phyloP scores from a whole-genome alignment of 495 filamentous ascomycete genomes.

The Amorphotheca resinae region DNA sequence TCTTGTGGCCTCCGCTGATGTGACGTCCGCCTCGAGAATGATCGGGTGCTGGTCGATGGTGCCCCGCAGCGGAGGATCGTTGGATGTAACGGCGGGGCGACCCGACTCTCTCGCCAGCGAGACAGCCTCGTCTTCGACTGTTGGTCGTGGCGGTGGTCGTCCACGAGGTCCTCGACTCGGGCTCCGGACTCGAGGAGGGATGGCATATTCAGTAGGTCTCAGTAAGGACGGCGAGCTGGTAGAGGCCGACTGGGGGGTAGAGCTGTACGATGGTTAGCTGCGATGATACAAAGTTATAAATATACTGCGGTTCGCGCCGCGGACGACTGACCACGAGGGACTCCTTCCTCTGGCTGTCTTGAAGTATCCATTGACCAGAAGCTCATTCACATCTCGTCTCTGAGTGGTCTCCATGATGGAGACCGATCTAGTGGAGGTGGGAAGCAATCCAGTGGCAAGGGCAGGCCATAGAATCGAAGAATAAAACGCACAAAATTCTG shows the following conservation, averaged over 20 bases:
- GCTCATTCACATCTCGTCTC: constrained; percentile 19
- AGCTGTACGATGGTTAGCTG: neutral
- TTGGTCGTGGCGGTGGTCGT: constrained; percentile 11
- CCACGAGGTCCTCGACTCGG: constrained; percentile 5
- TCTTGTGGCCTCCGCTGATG: constrained; percentile 13
- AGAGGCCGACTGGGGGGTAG: neutral
- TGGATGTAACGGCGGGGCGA: neutral
- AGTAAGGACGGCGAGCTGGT: constrained; percentile 1
- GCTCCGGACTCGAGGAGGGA: constrained; percentile 2
- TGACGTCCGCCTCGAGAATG: constrained; percentile 15
- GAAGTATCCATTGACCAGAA: constrained; percentile 17
- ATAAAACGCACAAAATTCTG: neutral
- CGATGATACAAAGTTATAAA: neutral
- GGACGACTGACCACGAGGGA: constrained; percentile 12
- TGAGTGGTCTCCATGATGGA: constrained; percentile 15
- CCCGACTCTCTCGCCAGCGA: constrained; percentile 16
- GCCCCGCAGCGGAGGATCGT: constrained; percentile 20
- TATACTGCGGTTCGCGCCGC: too few relatives aligned
- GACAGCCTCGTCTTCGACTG: constrained; percentile 18
- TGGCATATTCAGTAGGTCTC: neutral
- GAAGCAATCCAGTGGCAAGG: neutral
- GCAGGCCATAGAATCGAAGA: neutral
- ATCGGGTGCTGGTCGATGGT: constrained; percentile 15
- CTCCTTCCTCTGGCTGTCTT: constrained; percentile 15
- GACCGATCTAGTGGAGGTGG: neutral